Conservation (phyloP, 768 basidiomycete genomes). For the Clitopilus hobsonii region DNA sequence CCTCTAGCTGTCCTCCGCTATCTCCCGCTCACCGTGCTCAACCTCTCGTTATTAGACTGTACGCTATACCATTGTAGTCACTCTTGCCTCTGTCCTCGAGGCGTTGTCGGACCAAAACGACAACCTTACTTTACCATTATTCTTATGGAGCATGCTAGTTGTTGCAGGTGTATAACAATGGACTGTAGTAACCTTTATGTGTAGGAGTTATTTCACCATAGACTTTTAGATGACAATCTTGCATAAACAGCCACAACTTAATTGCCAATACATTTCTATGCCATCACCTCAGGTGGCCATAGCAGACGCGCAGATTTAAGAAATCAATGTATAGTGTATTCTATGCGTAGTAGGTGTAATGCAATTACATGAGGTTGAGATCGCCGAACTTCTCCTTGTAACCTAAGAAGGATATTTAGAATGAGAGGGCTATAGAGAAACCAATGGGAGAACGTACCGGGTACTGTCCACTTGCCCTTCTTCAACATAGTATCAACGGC, state of each 20-base stretch:
- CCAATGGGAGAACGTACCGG: constrained; percentile 47
- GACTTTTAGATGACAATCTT: no score
- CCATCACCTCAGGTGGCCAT: background rate
- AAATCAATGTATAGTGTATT: background rate
- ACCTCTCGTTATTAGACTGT: constrained; percentile 58
- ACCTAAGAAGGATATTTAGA: constrained; percentile 32
- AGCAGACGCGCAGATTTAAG: background rate
- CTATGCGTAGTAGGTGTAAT: constrained; percentile 2
- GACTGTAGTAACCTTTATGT: no score
- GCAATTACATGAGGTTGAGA: constrained; percentile 78
- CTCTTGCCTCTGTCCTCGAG: constrained; percentile 74
- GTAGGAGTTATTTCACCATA: no score
- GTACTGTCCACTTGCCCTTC: constrained; percentile 98
- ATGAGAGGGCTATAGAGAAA: background rate
- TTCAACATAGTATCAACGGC: constrained; percentile 92
- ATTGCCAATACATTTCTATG: no score
- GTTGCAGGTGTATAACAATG: constrained; percentile 34
- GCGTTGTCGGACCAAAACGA: constrained; percentile 95
- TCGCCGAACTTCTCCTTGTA: constrained; percentile 98
- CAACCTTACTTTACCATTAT: constrained; percentile 94
- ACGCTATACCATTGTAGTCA: constrained; percentile 61
- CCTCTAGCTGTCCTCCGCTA: background rate
- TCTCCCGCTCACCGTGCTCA: background rate
- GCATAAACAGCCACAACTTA: no score
- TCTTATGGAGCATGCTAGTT: constrained; percentile 87